Evolutionary conservation across 2,329 filamentous ascomycete species (phyloP).

Genomic region (Arthrobotrys iridis): DNA sequence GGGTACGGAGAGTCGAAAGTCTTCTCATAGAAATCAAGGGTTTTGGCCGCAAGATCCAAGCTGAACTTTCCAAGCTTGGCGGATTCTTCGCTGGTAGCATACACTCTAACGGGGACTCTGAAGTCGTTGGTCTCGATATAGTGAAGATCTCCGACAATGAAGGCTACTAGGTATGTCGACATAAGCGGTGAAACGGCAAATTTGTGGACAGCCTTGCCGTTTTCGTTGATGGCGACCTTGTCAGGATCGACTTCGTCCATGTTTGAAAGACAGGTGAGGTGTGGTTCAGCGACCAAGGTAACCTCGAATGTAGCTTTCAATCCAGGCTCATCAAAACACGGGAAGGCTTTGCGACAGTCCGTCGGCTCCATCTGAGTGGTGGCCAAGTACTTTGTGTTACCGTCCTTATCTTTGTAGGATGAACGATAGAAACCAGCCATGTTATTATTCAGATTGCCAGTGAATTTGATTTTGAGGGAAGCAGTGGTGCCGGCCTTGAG

Average conservation of each 20-base stretch:
- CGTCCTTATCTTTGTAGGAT: conserved; percentile 85
- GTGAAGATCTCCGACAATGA: conserved; percentile 92
- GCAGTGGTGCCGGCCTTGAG: conserved; percentile 80
- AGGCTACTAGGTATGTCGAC: conserved; percentile 95
- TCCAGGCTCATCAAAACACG: conserved; percentile 94
- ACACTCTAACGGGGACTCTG: conserved; percentile 91
- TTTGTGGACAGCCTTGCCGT: conserved; percentile 82
- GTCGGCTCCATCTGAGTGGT: conserved; percentile 97
- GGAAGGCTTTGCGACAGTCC: conserved; percentile 87
- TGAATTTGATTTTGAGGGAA: conserved; percentile 79
- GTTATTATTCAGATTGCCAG: conserved; percentile 84
- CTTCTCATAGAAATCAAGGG: conserved; percentile 93
- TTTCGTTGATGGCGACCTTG: conserved; percentile 76
- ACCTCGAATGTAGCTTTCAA: conserved; percentile 93
- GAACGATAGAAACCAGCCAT: conserved; percentile 97
- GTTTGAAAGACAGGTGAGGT: conserved; percentile 91
- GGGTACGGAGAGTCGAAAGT: conserved; percentile 88
- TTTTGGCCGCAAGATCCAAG: conserved; percentile 85
- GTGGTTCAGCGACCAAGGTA: conserved; percentile 88
- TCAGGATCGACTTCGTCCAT: conserved; percentile 78
- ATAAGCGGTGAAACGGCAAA: conserved; percentile 93
- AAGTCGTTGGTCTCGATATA: conserved; percentile 92
- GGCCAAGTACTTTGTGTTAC: conserved; percentile 81
- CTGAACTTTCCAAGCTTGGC: conserved; percentile 92
- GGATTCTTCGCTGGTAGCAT: conserved; percentile 81